Percentiles rank a stretch among this genome's conserved stretches.
These are phyloP conservation scores for Tulasnella sp. DNA, from an alignment of 768 basidiomycete species.

Conservation along the genomic window DNA sequence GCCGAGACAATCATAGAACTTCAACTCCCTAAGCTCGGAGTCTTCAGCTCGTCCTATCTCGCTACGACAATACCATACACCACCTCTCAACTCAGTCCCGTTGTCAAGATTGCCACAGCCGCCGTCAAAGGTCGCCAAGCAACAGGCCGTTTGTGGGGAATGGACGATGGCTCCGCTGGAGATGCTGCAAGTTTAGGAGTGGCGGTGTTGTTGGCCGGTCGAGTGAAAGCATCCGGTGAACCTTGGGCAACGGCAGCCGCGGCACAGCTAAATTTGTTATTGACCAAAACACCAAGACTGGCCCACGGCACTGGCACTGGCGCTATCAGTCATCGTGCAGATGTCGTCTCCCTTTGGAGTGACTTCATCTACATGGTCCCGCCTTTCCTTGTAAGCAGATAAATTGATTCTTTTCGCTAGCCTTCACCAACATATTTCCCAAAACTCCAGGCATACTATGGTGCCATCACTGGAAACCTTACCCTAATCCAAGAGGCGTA, in stretches of 20 bases:
- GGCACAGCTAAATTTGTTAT: slow-evolving; percentile 22
- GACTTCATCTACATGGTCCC: slow-evolving; percentile 21
- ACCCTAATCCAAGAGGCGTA: slow-evolving; percentile 20
- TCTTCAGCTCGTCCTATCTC: slow-evolving; percentile 19
- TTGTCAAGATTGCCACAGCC: slow-evolving; percentile 18
- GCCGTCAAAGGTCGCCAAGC: slow-evolving; percentile 12
- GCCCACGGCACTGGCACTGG: slow-evolving; percentile 15
- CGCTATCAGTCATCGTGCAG: slow-evolving; percentile 25
- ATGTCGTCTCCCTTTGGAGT: slow-evolving; percentile 22
- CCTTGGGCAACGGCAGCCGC: slow-evolving; percentile 17
- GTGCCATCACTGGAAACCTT: slow-evolving; percentile 16
- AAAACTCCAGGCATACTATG: slow-evolving; percentile 26
- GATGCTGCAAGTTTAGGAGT: slow-evolving; percentile 21
- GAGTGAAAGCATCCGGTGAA: slow-evolving; percentile 11
- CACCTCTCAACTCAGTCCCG: slow-evolving; percentile 5
- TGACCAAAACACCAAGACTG: slow-evolving; percentile 19
- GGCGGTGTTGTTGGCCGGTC: slow-evolving; percentile 15
- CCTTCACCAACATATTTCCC: not conserved
- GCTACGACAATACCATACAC: slow-evolving; percentile 1
- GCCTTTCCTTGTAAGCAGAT: slow-evolving; percentile 24
- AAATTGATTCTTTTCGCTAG: not conserved
- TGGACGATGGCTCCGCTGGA: slow-evolving; percentile 22
- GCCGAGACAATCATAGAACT: slow-evolving; percentile 23
- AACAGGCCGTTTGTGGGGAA: slow-evolving; percentile 17
- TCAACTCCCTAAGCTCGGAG: slow-evolving; percentile 22